phyloP scores from a whole-genome alignment of 2,329 filamentous ascomycete genomes.

The Basipetospora chlamydospora region DNA sequence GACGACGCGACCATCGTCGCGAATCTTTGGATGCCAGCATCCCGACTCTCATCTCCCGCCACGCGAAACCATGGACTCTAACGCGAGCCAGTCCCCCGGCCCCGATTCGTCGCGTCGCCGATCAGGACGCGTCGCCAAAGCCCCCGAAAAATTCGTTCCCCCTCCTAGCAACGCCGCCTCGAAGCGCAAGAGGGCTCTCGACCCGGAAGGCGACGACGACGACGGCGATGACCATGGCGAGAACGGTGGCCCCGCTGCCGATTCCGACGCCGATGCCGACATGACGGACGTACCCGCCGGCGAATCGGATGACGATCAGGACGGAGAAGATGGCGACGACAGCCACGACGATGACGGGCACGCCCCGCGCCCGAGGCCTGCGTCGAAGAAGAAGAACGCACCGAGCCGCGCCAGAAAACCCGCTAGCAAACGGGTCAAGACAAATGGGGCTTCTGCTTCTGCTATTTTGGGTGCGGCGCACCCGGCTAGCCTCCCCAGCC shows the following conservation, averaged over 20 bases:
- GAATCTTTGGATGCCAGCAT: background rate
- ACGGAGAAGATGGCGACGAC: slow-evolving; percentile 19
- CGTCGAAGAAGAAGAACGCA: slow-evolving; percentile 16
- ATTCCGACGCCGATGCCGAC: slow-evolving; percentile 25
- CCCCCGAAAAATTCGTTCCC: slow-evolving; percentile 44
- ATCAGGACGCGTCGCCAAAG: slow-evolving; percentile 52
- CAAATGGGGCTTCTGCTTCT: slow-evolving; percentile 29
- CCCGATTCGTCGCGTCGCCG: slow-evolving; percentile 44
- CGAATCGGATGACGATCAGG: slow-evolving; percentile 16
- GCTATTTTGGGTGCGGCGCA: slow-evolving; percentile 14
- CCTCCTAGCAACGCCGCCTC: slow-evolving; percentile 26
- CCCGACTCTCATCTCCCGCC: slow-evolving; percentile 1
- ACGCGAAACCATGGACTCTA: slow-evolving; percentile 35
- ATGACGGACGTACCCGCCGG: slow-evolving; percentile 26
- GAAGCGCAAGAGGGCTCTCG: slow-evolving; percentile 44
- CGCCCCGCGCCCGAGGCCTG: slow-evolving; percentile 18
- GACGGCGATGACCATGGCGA: slow-evolving; percentile 35
- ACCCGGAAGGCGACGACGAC: slow-evolving; percentile 30
- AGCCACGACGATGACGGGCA: slow-evolving; percentile 32
- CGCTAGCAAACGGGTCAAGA: slow-evolving; percentile 48
- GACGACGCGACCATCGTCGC: slow-evolving; percentile 5
- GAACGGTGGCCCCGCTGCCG: too few species aligned
- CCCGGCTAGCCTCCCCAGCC: slow-evolving; percentile 30
- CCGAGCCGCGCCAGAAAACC: slow-evolving; percentile 37
- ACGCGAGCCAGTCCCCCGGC: slow-evolving; percentile 37